A percentile compares a stretch with the other conserved stretches of the same genome.
These are phyloP conservation scores for Clohesyomyces aquaticus DNA, from an alignment of 495 filamentous ascomycete species.

Conservation along the genomic window DNA sequence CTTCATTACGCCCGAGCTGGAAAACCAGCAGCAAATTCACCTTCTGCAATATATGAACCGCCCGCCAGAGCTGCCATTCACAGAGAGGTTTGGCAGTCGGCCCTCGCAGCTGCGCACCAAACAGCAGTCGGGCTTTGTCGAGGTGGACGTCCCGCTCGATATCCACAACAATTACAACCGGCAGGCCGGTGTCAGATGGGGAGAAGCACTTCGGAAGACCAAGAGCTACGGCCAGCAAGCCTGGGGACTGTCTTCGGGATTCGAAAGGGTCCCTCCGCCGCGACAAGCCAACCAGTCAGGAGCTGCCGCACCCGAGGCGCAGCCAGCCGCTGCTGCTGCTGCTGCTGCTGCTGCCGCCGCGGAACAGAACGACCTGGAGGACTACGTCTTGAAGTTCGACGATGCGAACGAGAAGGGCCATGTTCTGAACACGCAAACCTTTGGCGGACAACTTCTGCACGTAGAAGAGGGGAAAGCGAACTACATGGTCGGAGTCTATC, in stretches of 20 bases:
- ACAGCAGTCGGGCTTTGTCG: slow-evolving; percentile 67
- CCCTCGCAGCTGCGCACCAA: slow-evolving; percentile 70
- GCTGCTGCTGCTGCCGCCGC: too few relatives aligned
- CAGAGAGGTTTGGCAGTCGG: slow-evolving; percentile 54
- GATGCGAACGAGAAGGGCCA: slow-evolving; percentile 55
- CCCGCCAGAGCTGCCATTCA: slow-evolving; percentile 57
- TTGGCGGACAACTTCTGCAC: slow-evolving; percentile 69
- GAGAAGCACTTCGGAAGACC: slow-evolving; percentile 64
- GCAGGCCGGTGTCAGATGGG: slow-evolving; percentile 66
- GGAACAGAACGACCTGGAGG: slow-evolving; percentile 49
- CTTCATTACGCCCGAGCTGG: slow-evolving; percentile 55
- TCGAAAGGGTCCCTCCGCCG: slow-evolving; percentile 41
- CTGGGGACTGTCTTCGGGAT: slow-evolving; percentile 61
- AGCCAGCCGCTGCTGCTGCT: not conserved
- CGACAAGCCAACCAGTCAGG: slow-evolving; percentile 6
- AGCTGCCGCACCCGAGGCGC: slow-evolving; percentile 8
- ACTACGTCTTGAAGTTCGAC: slow-evolving; percentile 53
- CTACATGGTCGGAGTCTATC: slow-evolving; percentile 75
- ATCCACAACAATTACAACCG: slow-evolving; percentile 65
- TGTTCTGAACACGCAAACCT: slow-evolving; percentile 61
- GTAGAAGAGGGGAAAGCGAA: slow-evolving; percentile 62
- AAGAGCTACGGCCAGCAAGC: slow-evolving; percentile 63
- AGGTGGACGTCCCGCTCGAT: slow-evolving; percentile 72
- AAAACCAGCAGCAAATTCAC: slow-evolving; percentile 55
- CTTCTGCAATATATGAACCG: slow-evolving; percentile 75